Evolutionary conservation across 1,139 yeast species (phyloP), one percentile per base, ranked within the genome.

Genomic region (Kurtzmaniella natalensis): DNA sequence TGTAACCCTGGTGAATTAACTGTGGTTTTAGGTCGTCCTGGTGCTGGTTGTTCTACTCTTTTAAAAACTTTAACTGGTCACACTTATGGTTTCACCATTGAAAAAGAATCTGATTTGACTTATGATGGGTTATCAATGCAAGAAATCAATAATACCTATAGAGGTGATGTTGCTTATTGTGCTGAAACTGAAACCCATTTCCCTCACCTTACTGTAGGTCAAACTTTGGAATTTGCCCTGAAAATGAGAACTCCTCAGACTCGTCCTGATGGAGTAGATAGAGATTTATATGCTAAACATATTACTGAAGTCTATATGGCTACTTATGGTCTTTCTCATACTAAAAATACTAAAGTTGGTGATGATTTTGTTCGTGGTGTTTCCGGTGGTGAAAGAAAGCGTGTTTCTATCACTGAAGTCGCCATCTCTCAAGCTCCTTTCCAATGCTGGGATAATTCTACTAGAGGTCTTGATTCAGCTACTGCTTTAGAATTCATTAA

Each of bases 401-500:
- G 72, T 46, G 71, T 66, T 17, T 63, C 70, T 3, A 65, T 66
- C 40, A 69, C 70, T 11, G 72, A 65, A 45, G 70, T 53, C 8
- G 54, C 64, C 6, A 47, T 64, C 32, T 51, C 57, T 39, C 62
- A 64, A 16, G 57, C 69, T 5, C 54, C 51, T 33, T 34, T 65
- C 6, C 70, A 73, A 51, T 74, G 80, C 51, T 76, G 81, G 81
- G 81, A 76, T 52, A 76, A 76, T 42, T 74, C 81, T 3, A 76
- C 81, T 6, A 66, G 81, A 57, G 81, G 81, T 40, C 57, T 76
- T 40, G 81, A 76, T 54, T 65, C 81, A 4, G 76, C 80, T 9
- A 73, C 79, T 18, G 81, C 81, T 2, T 62, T 82, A 38, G 94
- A 85, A 57, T 85, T 83, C 46, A 69, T 79, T 37, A 70, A 76